Conservation (phyloP, 176 grass and related monocot species). For the Luzula sylvatica region DNA sequence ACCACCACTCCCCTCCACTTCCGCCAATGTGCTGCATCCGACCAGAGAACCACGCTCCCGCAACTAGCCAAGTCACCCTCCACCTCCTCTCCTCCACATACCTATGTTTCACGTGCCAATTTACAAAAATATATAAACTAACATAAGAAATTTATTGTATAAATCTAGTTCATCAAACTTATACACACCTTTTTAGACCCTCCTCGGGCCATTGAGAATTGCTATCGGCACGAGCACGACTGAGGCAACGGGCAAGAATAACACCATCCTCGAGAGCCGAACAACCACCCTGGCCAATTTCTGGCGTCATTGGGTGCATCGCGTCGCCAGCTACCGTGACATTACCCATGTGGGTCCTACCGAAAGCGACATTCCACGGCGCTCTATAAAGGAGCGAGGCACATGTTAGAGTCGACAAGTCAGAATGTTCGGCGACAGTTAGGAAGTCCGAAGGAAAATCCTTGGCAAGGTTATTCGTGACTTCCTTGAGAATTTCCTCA, state of each 20-base stretch:
- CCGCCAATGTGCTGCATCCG: constrained; percentile 43
- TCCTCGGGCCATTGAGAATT: constrained; percentile 1
- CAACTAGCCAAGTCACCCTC: constrained; percentile 32
- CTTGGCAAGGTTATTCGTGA: constrained; percentile 22
- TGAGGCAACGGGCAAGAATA: constrained; percentile 20
- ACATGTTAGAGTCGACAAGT: constrained; percentile 29
- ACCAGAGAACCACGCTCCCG: constrained; percentile 18
- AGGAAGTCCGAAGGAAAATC: constrained; percentile 39
- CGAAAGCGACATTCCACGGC: constrained; percentile 19
- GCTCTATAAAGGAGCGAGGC: constrained; percentile 32
- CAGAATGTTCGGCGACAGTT: constrained; percentile 25
- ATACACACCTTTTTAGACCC: not conserved
- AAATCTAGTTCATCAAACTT: too few species aligned
- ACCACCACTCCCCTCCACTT: constrained; percentile 12
- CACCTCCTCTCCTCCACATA: constrained; percentile 21
- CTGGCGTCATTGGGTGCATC: constrained; percentile 49
- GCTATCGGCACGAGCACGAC: not conserved
- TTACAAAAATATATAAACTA: not conserved
- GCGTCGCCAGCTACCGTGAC: constrained; percentile 47
- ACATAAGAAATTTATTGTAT: too few species aligned
- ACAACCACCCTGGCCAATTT: constrained; percentile 49
- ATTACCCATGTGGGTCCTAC: not conserved
- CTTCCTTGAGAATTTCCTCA: constrained; percentile 21
- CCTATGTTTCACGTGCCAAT: too few species aligned
- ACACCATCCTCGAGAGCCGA: constrained; percentile 43